Base-by-base conservation (phyloP, 2,329 filamentous ascomycete genomes). In the Xylariaceae sp. region DNA sequence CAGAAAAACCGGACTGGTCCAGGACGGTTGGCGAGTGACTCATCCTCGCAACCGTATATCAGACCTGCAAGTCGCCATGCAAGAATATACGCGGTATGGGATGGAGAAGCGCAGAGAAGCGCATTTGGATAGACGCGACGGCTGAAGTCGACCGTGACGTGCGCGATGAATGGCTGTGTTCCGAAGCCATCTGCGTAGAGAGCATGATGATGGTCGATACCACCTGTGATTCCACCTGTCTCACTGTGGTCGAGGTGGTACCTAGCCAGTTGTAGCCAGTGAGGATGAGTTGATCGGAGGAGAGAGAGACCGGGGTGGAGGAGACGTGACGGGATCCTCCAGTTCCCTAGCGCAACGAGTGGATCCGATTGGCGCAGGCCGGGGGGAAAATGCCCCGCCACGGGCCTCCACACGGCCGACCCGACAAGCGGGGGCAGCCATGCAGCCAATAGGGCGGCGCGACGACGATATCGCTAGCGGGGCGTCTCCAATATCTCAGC, bases 21-120 rank as follows among this genome's bases (percentile, higher is more conserved):
- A 64, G 58, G 60, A 69, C 67, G 69, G 69, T 71, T 72, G 69
- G 70, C 60, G 60, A 67, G 66, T 72, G 68, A 71, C 66, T 70
- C 69, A 70, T 65, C 64, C 58, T 68, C 62, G 58, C 58, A 62
- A 65, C 47, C 50, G 35, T 57, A 57, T 67, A 64, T 66, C 53
- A 60, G 44, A 63, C 64, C 67, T 72, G 70, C 61, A 62, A 23
- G 58, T 55, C 49, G 58, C 58, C 68, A 70, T 71, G 69, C 69
- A 66, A 65, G 63, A 55, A 30, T 30, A 30, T 30, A 30, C 23
- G 23, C 23, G 23, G 59, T 56, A 64, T 58, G 65, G 62, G 52
- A 51, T 41, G 51, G 45, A 61, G 62, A 61, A 59, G 64, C 61
- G 62, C 51, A 66, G 55, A 61, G 63, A 59, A 63, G 63, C 63